Conservation (phyloP, 2,329 filamentous ascomycete species). For the Pseudogymnoascus sp. region DNA sequence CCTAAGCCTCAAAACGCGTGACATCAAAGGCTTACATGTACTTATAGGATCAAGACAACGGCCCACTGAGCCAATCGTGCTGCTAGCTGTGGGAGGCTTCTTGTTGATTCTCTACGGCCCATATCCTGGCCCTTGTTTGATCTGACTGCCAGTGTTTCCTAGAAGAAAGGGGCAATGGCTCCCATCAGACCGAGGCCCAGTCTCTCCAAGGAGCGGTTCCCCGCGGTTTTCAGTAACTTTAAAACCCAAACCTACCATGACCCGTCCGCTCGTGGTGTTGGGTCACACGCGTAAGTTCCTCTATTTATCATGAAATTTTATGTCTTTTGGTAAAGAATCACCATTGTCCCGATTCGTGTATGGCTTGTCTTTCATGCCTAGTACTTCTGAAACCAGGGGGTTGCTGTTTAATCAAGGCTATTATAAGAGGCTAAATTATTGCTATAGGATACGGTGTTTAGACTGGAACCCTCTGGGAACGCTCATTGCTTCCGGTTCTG, state of each 20-base stretch:
- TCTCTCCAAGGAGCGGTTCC: conserved; percentile 62
- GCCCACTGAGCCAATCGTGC: neutral
- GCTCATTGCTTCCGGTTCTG: conserved; percentile 72
- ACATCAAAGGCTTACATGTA: neutral
- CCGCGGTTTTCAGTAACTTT: conserved; percentile 54
- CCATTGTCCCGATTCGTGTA: neutral
- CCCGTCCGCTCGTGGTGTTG: conserved; percentile 42
- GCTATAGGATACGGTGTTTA: conserved; percentile 62
- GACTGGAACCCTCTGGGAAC: conserved; percentile 84
- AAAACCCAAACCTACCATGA: conserved; percentile 67
- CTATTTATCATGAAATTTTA: neutral
- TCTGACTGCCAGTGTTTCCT: neutral
- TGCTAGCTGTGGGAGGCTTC: neutral
- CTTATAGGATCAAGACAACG: neutral
- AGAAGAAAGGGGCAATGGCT: conserved; percentile 16
- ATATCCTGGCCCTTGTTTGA: neutral
- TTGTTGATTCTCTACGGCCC: neutral
- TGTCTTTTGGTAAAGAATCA: neutral
- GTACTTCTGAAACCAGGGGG: neutral
- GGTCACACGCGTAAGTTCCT: conserved; percentile 46
- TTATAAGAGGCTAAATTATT: neutral
- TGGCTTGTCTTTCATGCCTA: neutral
- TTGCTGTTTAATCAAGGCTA: neutral
- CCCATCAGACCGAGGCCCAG: conserved; percentile 38
- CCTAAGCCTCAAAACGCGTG: neutral